Base-by-base conservation (phyloP, 140 eudicot genomes). In the Cichorium intybus region DNA sequence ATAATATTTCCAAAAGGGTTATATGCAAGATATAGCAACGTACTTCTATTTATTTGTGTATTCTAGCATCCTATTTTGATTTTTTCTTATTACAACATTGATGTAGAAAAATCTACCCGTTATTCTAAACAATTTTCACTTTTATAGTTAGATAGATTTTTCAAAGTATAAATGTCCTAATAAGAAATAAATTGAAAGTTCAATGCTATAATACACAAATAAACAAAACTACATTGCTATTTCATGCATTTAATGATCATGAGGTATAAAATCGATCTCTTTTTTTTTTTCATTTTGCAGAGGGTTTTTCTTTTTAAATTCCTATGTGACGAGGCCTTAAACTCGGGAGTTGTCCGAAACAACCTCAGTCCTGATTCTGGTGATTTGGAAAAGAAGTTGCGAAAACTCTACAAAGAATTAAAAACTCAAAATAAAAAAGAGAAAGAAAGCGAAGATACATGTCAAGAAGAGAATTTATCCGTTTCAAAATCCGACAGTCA, bases 251-350 rank as follows among this genome's bases (percentile, higher is more conserved):
- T 62, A 35, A 53, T 53, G 24, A 62, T 55, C 29, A 39, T 37
- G 16, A 54, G 27, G 28, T 58, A 48, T 65, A 58, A 59, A 33
- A 57, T 59, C 37, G 51, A 35, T 39, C 24, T 21, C 24, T 47
- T 31, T 70, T 50, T 26, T 17, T 39, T 39, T 26, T 75, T 43
- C 14, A n/a, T 68, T 52, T 18, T 81, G 87, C 97, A 94, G 99
- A 80, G 95, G 74, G 66, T 83, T 51, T 84, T 72, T 72, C 92
- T 94, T 49, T 46, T 89, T 70, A 89, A 89, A 67, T 79, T 80
- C 78, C 67, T 94, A 78, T 84, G 92, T 52, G 99, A 94, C 41
- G 99, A 89, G 78, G 82, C 79, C 56, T 75, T 89, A 41, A 86
- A 72, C 68, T 79, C 91, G 6, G 84, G 84, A 48, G 67, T 78